Conservation (phyloP, 257 asterid species). For the Capsicum baccatum region DNA sequence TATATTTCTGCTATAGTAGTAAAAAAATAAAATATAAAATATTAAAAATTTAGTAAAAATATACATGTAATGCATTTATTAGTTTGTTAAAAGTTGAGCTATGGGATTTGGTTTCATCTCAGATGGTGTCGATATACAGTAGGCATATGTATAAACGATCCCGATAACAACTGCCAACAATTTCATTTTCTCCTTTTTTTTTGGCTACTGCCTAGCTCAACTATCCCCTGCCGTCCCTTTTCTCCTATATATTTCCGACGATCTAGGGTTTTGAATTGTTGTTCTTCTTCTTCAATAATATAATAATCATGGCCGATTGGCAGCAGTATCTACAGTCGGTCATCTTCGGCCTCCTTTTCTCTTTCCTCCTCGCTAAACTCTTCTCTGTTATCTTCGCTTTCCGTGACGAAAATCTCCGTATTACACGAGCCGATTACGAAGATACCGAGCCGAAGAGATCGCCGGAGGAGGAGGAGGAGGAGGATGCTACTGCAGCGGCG, state of each 20-base stretch:
- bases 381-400: slow-evolving; percentile 84
- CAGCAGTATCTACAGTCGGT: slow-evolving; percentile 67
- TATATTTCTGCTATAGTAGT: no score
- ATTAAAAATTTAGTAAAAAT: no score
- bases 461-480: slow-evolving; percentile 41
- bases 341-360: slow-evolving; percentile 72
- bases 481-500: slow-evolving; percentile 30
- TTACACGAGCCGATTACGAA: slow-evolving; percentile 62
- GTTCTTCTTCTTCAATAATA: neutral
- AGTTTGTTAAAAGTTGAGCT: no score
- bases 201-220: neutral
- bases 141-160: neutral
- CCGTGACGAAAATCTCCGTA: slow-evolving; percentile 85
- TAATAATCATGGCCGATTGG: slow-evolving; percentile 69
- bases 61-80: no score
- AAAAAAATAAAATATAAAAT: no score
- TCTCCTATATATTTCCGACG: neutral
- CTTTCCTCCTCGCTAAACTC: slow-evolving; percentile 88
- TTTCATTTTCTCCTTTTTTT: neutral
- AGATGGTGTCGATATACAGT: no score
- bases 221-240: slow-evolving; percentile 12
- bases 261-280: slow-evolving; percentile 27
- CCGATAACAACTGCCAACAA: neutral
- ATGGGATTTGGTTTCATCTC: no score
- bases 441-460: slow-evolving; percentile 36